Evolutionary conservation across 2,329 filamentous ascomycete species (phyloP).

Genomic region (Pseudogymnoascus sp.): DNA sequence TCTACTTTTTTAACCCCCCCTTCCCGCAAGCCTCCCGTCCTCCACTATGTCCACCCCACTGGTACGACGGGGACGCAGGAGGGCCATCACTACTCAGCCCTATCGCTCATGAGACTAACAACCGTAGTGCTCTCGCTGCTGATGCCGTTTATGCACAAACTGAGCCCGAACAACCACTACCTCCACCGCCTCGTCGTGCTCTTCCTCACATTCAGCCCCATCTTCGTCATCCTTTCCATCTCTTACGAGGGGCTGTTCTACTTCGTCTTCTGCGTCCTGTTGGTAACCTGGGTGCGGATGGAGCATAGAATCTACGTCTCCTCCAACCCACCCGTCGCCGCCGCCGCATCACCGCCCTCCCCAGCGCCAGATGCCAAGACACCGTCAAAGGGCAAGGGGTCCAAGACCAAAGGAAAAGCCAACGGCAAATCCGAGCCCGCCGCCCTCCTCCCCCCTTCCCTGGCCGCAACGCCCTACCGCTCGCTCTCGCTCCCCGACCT

Average conservation of each 20-base stretch:
- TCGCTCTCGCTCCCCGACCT: conserved; percentile 73
- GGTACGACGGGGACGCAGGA: background rate
- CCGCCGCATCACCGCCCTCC: conserved; percentile 13
- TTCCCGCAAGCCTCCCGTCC: background rate
- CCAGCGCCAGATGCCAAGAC: conserved; percentile 14
- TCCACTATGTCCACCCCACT: background rate
- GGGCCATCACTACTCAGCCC: too few species aligned
- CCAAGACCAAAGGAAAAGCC: conserved; percentile 15
- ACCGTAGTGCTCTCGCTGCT: conserved; percentile 59
- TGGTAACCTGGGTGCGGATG: conserved; percentile 85
- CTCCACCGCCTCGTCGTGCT: conserved; percentile 81
- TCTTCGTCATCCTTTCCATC: conserved; percentile 92
- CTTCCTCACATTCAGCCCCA: conserved; percentile 86
- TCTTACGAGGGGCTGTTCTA: conserved; percentile 98
- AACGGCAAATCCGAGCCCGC: background rate
- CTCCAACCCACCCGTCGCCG: conserved; percentile 20
- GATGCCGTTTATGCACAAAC: conserved; percentile 71
- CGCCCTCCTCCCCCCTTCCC: conserved; percentile 17
- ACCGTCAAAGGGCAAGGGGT: background rate
- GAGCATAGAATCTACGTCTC: conserved; percentile 66
- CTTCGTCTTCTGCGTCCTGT: conserved; percentile 71
- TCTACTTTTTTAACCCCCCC: background rate
- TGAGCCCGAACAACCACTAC: conserved; percentile 79
- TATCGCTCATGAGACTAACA: conserved; percentile 5
- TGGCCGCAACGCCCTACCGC: conserved; percentile 36